Evolutionary conservation across 2,329 filamentous ascomycete genomes (phyloP).

Genomic region (Byssochlamys sp.): DNA sequence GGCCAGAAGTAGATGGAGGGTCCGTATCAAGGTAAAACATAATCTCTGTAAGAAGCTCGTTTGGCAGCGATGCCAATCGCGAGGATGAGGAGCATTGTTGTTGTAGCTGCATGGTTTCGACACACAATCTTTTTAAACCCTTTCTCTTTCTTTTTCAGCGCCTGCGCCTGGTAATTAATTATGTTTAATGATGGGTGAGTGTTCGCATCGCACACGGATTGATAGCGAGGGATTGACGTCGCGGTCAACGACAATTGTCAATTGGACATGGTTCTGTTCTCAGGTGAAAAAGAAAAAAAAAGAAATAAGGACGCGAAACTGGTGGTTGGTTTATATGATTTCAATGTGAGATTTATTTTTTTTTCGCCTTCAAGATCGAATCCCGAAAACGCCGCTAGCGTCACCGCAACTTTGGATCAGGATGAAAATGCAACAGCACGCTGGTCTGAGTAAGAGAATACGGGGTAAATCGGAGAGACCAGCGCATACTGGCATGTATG

Average conservation of each 20-base stretch:
- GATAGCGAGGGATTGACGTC: not conserved
- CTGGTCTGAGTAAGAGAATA: not conserved
- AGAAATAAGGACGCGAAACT: not conserved
- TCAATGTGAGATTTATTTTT: not conserved
- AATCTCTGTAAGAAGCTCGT: constrained; percentile 52
- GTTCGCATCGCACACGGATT: not conserved
- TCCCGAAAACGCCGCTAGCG: not conserved
- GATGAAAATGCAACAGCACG: not conserved
- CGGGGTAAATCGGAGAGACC: not conserved
- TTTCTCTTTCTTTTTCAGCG: not conserved
- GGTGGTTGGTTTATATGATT: not conserved
- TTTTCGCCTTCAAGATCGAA: not conserved
- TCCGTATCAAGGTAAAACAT: constrained; percentile 45
- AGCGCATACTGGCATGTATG: not conserved
- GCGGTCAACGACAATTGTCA: not conserved
- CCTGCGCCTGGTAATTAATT: not conserved
- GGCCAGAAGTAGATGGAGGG: constrained; percentile 40
- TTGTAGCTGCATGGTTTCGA: not conserved
- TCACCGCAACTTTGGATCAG: not conserved
- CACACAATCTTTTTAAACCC: not conserved
- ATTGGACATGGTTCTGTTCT: not conserved
- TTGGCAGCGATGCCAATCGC: constrained; percentile 33
- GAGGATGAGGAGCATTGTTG: not conserved
- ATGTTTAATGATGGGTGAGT: not conserved
- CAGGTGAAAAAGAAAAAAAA: not conserved